phyloP scores from a whole-genome alignment of 2,329 filamentous ascomycete species.

The Alternaria sp. region DNA sequence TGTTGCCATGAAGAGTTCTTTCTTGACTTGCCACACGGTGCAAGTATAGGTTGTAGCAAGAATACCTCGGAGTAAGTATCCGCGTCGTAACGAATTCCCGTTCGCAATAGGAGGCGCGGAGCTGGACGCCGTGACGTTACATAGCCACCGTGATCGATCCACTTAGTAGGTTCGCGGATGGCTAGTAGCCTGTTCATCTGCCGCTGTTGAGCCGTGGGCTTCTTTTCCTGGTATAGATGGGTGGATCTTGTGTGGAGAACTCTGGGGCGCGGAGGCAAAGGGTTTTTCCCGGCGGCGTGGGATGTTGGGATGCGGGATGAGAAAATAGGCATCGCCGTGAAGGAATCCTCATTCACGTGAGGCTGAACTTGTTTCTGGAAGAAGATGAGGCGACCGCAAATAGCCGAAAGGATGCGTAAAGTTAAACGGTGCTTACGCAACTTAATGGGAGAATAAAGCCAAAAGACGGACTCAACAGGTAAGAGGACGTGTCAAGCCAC shows the following conservation, averaged over 20 bases:
- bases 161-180: slow-evolving; percentile 10
- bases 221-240: slow-evolving; percentile 20
- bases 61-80: background rate
- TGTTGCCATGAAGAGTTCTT: background rate
- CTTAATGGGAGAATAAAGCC: background rate
- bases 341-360: background rate
- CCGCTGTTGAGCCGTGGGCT: slow-evolving; percentile 25
- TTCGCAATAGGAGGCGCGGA: background rate
- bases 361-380: background rate
- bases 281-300: slow-evolving; percentile 9
- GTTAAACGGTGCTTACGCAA: background rate
- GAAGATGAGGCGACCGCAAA: background rate
- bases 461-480: background rate
- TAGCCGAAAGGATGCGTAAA: background rate
- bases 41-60: background rate
- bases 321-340: background rate
- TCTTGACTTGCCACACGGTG: background rate
- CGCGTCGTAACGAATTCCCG: background rate
- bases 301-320: slow-evolving; percentile 3
- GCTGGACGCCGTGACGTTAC: background rate
- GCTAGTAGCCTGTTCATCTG: slow-evolving; percentile 6
- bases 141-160: slow-evolving; percentile 5
- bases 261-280: slow-evolving; percentile 17
- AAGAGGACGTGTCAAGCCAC: slow-evolving; percentile 1
- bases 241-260: slow-evolving; percentile 27